Evolutionary conservation across 2,329 filamentous ascomycete species (phyloP), one percentile per base, ranked within the genome.

Genomic region (Bipolaris bicolor): DNA sequence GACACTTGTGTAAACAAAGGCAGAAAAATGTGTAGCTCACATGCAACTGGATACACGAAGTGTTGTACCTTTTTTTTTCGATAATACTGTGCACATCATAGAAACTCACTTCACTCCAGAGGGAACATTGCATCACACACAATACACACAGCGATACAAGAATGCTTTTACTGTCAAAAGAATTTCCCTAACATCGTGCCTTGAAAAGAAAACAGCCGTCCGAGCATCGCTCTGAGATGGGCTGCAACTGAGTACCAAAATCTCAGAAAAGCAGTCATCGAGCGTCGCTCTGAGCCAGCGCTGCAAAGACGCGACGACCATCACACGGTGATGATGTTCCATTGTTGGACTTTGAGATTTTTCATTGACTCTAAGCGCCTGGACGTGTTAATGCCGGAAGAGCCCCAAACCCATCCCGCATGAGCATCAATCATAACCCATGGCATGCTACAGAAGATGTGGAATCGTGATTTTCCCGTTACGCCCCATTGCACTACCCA

Each of bases 201-300:
- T 18, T 46, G 22, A 88, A 41, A 76, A 97, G 97, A 80, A 78
- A 97, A 68, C 96, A 70, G 55, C 43, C 11, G 9, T 55, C 52
- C 24, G 11, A 20, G 18, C 29, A 37, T 33, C 11, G 18, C 43
- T 22, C 29, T 33, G 16, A 16, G n/a, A 29, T 33, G 43, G 29
- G 46, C 24, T 47, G 11, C 34, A 11, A 37, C 22, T 10, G 46
- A 39, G 18, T 39, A 24, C 46, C 46, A 26, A 26, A 16, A 16
- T 49, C 46, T 24, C 24, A 24, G 22, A 37, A 50, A 24, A 50
- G 31, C 29, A 39, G 11, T 47, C 16, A 26, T 29, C n/a, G 9
- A 47, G 18, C 33, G 29, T 45, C 33, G 40, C 36, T 31, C 31
- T 37, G 26, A 24, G 37, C 52, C 15, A 55, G 47, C 45, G 34